Base-by-base conservation (phyloP, 768 basidiomycete species). In the Rhodotorula graminis region DNA sequence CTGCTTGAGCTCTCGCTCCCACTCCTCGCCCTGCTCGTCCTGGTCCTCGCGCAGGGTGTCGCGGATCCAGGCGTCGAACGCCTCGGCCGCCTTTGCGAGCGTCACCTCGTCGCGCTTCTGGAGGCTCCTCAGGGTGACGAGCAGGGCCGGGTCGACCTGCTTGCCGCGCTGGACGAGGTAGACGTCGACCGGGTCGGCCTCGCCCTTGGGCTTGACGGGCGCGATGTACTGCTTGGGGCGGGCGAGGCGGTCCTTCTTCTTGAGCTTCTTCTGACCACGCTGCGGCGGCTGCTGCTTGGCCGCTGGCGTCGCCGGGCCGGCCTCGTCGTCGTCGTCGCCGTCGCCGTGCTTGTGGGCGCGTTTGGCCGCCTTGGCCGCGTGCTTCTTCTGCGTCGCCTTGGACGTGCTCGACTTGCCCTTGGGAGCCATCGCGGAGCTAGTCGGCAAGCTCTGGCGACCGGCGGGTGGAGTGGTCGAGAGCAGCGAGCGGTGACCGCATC, bases 51-150 rank as follows among this genome's bases (percentile, higher is more conserved):
- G 84, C 42, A 68, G 31, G 21, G 70, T 66, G 56, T 64, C 71
- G 31, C 27, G 50, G 8, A 92, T 82, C 89, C 90, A 92, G 15
- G 82, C 79, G 76, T 87, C 85, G 42, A 98, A 81, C 70, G 95
- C 94, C 78, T 96, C 93, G 73, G 97, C 82, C 1, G 92, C 94
- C 77, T 88, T 87, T 31, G 85, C 82, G 80, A 91, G 90, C 3
- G 95, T 97, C 42, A 92, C 85, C 40, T 86, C 85, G 68, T 94
- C 92, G 83, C 95, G 95, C 86, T 98, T 98, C 40, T 86, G 88
- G 64, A 98, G 83, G 73, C 86, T 85, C 61, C 92, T 83, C 65
- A 97, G 84, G 5, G 93, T 85, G 60, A 97, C 87, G 14, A 93
- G 84, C 31, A 98, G 83, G 40, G 93, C 92, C 3, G 93, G 90